Conservation (phyloP, 1,284 basidiomycete species). For the Cystobasidiaceae sp. region DNA sequence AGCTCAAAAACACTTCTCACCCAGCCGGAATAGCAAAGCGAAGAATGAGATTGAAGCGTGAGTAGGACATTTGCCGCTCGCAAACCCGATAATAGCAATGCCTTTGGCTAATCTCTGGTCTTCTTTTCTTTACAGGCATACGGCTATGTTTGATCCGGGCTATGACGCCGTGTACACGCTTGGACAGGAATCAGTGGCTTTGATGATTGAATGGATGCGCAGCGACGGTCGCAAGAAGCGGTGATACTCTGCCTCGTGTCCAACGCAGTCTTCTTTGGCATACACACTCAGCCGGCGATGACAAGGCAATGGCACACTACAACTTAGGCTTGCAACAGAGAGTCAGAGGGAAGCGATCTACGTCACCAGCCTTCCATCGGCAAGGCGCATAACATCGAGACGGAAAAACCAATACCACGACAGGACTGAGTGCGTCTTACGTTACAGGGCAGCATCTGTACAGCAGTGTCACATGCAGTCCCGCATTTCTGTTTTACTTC, state of each 20-base stretch:
- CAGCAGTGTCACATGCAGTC: no score
- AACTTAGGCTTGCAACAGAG: no score
- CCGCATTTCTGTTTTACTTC: no score
- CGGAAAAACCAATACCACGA: no score
- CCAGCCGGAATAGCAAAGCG: conserved; percentile 57
- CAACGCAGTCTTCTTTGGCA: no score
- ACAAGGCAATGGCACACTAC: background rate
- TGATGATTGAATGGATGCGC: conserved; percentile 15
- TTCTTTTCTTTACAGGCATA: background rate
- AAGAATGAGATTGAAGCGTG: conserved; percentile 71
- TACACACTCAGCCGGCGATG: no score
- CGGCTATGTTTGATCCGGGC: conserved; percentile 25
- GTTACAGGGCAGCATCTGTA: no score
- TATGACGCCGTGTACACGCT: conserved; percentile 22
- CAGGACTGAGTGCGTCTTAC: no score
- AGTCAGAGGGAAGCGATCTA: no score
- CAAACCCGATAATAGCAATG: background rate
- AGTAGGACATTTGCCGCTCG: background rate
- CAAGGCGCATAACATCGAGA: no score
- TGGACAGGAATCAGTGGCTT: conserved; percentile 19
- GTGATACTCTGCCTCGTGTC: no score
- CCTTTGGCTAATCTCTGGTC: background rate
- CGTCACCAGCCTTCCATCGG: no score
- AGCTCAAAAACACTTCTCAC: conserved; percentile 45
- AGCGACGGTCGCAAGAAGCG: conserved; percentile 9